phyloP scores from a whole-genome alignment of 257 asterid species.

The Phtheirospermum japonicum region DNA sequence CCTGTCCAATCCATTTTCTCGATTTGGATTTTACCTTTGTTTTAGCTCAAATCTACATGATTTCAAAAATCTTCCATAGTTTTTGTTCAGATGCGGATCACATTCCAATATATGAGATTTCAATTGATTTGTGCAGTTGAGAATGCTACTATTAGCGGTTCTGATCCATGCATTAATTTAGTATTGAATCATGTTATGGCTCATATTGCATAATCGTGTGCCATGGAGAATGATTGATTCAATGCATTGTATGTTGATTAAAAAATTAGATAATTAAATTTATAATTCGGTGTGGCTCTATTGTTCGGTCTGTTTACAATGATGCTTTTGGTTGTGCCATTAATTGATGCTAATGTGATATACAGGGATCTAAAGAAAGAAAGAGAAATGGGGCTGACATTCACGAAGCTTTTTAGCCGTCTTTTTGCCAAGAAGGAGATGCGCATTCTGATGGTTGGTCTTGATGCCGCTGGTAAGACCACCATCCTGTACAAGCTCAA shows the following conservation, averaged over 20 bases:
- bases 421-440: constrained; percentile 7
- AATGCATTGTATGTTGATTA: background rate
- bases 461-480: constrained; percentile 7
- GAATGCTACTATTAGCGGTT: too few species aligned
- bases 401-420: constrained; percentile 4
- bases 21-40: background rate
- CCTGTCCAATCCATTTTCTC: background rate
- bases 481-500: constrained; percentile 6
- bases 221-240: background rate
- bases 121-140: too few species aligned
- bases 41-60: too few species aligned
- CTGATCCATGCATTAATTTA: background rate
- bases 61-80: too few species aligned
- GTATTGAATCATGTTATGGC: background rate
- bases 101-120: too few species aligned
- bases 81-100: too few species aligned
- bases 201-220: background rate
- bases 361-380: constrained; percentile 2
- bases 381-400: constrained; percentile 2
- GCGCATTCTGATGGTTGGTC: constrained; percentile 11
- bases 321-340: background rate
- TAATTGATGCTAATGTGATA: background rate
- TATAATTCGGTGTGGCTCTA: too few species aligned
- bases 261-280: too few species aligned
- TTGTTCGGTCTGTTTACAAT: background rate